Base-by-base conservation (phyloP, 2,329 filamentous ascomycete species). In the Fusarium sp. region DNA sequence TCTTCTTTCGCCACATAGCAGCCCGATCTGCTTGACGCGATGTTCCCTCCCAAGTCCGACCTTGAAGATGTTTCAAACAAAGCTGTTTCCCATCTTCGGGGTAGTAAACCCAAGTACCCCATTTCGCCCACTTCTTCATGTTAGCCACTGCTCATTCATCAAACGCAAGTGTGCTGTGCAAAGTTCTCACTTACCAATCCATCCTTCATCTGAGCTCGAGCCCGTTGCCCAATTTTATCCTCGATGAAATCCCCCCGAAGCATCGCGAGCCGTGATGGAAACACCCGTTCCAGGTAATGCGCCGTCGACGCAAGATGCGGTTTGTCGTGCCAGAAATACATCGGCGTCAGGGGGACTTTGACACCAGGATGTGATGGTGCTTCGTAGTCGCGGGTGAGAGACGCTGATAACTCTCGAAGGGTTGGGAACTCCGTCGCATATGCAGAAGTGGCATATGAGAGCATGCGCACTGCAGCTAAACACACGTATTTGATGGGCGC, bases 251-350 rank as follows among this genome's bases (percentile, higher is more conserved):
- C 83, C 1, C 85, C 85, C 1, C 85, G 77, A 6, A 80, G 74
- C 65, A 87, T 80, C 2, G 85, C 82, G 17, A 86, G 69, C 3
- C 84, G 78, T 1, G 77, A 81, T 0, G 84, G 80, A 47, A 87
- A 87, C 2, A 87, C 80, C 1, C 80, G 77, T 1, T 75, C 68
- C 1, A 86, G 77, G 55, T 87, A 87, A 65, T 87, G 85, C 2
- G 74, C 66, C 0, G 78, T 81, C 5, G 79, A 81, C 1, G 82
- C 84, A 4, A 87, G 60, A 56, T 87, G 85, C 1, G 85, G 84
- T 66, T 87, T 87, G 61, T 87, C 85, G 55, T 87, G 84, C 85
- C 85, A 87, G 68, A 87, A 86, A 74, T 86, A 87, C 53, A 87
- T 77, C 0, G 85, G 85, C 1, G 85, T 87, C 39, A 87, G 71